A percentile compares a stretch with the other conserved stretches of the same genome.
Evolutionary conservation across 1,139 yeast species (phyloP).

Genomic region (Candida albicans): DNA sequence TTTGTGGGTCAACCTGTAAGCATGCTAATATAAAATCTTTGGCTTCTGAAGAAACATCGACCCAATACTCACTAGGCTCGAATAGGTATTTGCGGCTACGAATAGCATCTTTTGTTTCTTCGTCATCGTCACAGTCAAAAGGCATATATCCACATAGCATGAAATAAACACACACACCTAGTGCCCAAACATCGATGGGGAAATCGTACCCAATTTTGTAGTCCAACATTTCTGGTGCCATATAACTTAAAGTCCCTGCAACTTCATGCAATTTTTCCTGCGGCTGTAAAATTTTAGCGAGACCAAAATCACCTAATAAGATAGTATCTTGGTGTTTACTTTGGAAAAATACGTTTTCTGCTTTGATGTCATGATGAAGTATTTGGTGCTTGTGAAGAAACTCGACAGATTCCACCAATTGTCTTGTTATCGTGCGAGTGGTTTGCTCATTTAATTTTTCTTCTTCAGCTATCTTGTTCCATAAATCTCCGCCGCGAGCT

Average conservation of each 20-base stretch:
- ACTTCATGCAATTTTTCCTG: constrained; percentile 28
- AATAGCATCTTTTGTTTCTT: constrained; percentile 68
- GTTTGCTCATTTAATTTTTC: constrained; percentile 41
- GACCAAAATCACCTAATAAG: constrained; percentile 73
- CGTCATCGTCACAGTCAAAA: constrained; percentile 72
- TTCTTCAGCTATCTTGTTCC: constrained; percentile 54
- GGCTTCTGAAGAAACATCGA: constrained; percentile 52
- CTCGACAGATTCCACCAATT: constrained; percentile 30
- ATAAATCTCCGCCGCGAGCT: constrained; percentile 71
- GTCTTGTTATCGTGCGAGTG: constrained; percentile 41
- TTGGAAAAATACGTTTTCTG: constrained; percentile 40
- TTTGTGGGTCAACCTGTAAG: constrained; percentile 44
- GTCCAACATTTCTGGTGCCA: constrained; percentile 68
- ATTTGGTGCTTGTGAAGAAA: constrained; percentile 33
- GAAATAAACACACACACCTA: constrained; percentile 72
- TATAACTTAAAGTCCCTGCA: constrained; percentile 72
- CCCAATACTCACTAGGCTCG: constrained; percentile 64
- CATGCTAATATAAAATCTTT: constrained; percentile 61
- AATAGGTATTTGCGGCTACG: constrained; percentile 54
- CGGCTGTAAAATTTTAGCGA: constrained; percentile 39
- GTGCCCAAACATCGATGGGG: constrained; percentile 74
- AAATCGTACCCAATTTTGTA: constrained; percentile 54
- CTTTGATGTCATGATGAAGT: constrained; percentile 46
- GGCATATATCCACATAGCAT: constrained; percentile 78
- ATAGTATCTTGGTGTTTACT: constrained; percentile 29